Evolutionary conservation across 1,284 basidiomycete species (phyloP).

Genomic region (Sanghuangporus sanghuang): DNA sequence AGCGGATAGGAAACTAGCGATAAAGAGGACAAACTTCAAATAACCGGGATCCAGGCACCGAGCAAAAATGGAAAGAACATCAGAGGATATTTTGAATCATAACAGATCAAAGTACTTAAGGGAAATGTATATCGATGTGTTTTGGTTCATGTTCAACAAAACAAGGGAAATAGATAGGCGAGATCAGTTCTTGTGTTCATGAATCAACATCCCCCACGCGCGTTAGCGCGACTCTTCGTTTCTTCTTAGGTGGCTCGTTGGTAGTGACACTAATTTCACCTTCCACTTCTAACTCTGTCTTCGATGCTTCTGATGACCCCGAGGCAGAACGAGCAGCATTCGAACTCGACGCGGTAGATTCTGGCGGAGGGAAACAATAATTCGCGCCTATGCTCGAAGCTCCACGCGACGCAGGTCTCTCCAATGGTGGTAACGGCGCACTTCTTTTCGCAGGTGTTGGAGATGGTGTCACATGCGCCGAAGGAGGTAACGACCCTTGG

Average conservation of each 20-base stretch:
- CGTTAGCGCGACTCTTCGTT: constrained; percentile 79
- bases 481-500: constrained; percentile 29
- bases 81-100: background rate
- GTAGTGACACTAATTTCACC: background rate
- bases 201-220: constrained; percentile 57
- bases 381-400: background rate
- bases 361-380: background rate
- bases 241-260: constrained; percentile 76
- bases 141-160: background rate
- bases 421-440: constrained; percentile 36
- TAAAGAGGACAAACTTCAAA: background rate
- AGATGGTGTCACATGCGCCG: constrained; percentile 38
- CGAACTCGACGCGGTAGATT: background rate
- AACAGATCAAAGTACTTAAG: constrained; percentile 3
- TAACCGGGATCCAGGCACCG: background rate
- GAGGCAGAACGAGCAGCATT: constrained; percentile 14
- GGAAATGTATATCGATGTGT: background rate
- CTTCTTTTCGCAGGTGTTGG: constrained; percentile 48
- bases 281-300: background rate
- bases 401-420: background rate
- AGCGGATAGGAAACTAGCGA: background rate
- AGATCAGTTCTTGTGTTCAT: constrained; percentile 19
- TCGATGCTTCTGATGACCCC: constrained; percentile 16
- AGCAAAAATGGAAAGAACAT: background rate
- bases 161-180: no score